Percentiles rank a stretch among this genome's conserved stretches.
Conservation (phyloP, 352 stramenopile species). For the Elongisporangium anandrum region DNA sequence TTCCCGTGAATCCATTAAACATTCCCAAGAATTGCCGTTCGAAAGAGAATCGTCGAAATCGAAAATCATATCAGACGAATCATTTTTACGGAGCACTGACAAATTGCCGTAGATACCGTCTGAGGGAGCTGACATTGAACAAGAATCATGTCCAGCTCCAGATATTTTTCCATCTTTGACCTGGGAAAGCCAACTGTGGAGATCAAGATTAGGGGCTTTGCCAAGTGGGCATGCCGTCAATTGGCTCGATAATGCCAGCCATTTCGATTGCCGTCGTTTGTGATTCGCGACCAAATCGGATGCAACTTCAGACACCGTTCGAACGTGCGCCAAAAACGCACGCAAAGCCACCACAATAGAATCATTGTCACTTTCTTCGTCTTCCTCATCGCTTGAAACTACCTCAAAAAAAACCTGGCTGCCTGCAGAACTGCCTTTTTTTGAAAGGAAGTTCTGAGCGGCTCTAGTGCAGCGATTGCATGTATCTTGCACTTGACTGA, state of each 20-base stretch:
- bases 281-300: conserved; percentile 14
- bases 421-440: neutral
- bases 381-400: conserved; percentile 10
- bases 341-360: conserved; percentile 10
- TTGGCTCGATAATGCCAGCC: conserved; percentile 69
- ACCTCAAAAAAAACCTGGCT: conserved; percentile 6
- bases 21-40: conserved; percentile 27
- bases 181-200: conserved; percentile 73
- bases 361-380: conserved; percentile 17
- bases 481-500: conserved; percentile 51
- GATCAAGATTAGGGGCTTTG: conserved; percentile 40
- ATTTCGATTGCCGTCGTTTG: conserved; percentile 53
- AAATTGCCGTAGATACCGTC: conserved; percentile 2
- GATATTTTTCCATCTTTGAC: conserved; percentile 78
- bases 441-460: conserved; percentile 28
- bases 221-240: conserved; percentile 52
- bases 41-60: conserved; percentile 19
- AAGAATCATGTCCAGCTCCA: conserved; percentile 54
- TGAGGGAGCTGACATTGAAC: conserved; percentile 10
- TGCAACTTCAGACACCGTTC: conserved; percentile 15
- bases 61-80: conserved; percentile 21
- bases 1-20: conserved; percentile 24
- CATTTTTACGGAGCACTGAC: conserved; percentile 7
- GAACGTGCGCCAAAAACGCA: conserved; percentile 15
- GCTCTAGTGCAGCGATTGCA: conserved; percentile 26